Evolutionary conservation across 768 basidiomycete species (phyloP).

Genomic region (Lactarius pseudohatsudake): DNA sequence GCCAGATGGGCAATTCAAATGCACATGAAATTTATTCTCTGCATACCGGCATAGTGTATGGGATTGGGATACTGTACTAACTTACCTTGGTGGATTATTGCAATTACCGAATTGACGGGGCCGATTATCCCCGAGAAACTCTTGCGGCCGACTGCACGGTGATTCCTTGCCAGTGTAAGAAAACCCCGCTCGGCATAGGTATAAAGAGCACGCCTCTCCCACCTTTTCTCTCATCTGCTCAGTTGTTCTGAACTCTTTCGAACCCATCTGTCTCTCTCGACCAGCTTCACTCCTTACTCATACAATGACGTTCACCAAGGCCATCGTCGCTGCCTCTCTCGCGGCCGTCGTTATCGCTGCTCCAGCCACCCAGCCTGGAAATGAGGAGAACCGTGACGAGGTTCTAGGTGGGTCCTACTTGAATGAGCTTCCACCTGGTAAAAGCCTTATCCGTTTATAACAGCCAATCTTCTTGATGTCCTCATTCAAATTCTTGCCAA

Average conservation of each 20-base stretch:
- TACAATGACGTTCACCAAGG: conserved; percentile 15
- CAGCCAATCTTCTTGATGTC: rapidly evolving
- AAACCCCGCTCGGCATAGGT: neutral
- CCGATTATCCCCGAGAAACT: too few species aligned
- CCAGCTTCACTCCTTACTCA: neutral
- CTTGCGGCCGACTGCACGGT: neutral
- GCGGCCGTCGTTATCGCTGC: conserved; percentile 6
- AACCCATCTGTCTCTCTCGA: neutral
- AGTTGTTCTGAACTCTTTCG: neutral
- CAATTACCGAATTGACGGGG: too few species aligned
- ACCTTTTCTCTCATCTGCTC: neutral
- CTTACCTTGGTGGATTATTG: too few species aligned
- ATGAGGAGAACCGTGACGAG: too few species aligned
- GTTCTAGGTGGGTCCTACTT: neutral
- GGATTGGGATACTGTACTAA: too few species aligned
- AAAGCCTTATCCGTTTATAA: neutral
- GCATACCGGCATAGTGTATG: too few species aligned
- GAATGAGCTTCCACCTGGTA: neutral
- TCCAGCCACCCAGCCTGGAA: neutral
- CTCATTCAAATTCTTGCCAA: rapidly evolving
- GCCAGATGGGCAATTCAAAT: too few species aligned
- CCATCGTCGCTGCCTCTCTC: conserved; percentile 13
- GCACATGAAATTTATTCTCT: too few species aligned
- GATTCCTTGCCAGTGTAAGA: neutral
- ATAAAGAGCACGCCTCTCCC: neutral